Base-by-base conservation (phyloP, 345 rosid species). In the Kandelia obovata region DNA sequence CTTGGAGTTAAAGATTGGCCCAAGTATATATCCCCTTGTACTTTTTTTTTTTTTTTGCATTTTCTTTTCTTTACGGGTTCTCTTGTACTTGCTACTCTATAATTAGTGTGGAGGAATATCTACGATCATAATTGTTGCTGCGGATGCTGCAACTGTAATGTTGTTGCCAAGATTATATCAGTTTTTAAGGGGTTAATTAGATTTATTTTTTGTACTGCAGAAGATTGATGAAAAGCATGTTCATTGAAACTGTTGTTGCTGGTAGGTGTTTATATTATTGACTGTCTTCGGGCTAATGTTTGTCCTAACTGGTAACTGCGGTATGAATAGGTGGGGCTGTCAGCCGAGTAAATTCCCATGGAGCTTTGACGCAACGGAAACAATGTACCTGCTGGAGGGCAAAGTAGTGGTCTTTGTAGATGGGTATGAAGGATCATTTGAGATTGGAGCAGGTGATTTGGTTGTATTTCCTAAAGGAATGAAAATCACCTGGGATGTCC, bases 381-480 rank as follows among this genome's bases (percentile, higher is more conserved):
- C 87, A 20, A 80, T 80, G 79, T 83, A 83, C 71, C 39, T 81
- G 19, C 69, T 83, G 20, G 76, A 81, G 65, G 84, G 87, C 10
- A 81, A 74, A 68, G 87, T 81, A 64, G 70, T 34, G 37, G 83
- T 83, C 51, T 27, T 49, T 51, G 80, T 73, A 7, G 80, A 83
- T 5, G 87, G 84, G 26, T 30, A 65, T 7, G 83, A 81, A 62
- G 86, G 69, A 26, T 69, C 76, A 59, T 81, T 83, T 11, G 83
- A 78, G 71, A 81, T 83, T 26, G 71, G 79, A 30, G 77, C 81
- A 11, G 83, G 87, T 30, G 84, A 83, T 77, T 71, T 83, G 81
- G 84, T 72, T 61, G 75, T 81, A 11, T 83, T 83, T 35, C 84
- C 87, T 10, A 72, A 81, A 70, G 87, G 87, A 39, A 83, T 83